A percentile compares a stretch with the other conserved stretches of the same genome.
These are phyloP conservation scores for Pachysolen tannophilus DNA, from an alignment of 805 yeast species.

Conservation along the genomic window DNA sequence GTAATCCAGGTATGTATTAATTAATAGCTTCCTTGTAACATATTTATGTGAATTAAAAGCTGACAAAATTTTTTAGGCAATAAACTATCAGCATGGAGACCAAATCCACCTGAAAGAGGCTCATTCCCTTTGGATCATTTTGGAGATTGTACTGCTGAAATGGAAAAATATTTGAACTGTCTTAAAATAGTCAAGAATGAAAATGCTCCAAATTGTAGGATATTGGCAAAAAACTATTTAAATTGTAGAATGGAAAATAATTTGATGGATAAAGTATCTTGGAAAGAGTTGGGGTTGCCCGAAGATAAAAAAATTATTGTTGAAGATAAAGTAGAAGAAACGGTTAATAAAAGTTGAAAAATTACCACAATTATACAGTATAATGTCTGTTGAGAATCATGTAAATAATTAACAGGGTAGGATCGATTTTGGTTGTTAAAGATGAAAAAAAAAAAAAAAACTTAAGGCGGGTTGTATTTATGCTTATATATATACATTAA, in stretches of 20 bases:
- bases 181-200: constrained; percentile 69
- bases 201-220: constrained; percentile 87
- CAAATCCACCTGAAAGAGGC: constrained; percentile 95
- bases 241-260: constrained; percentile 82
- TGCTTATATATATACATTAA: too few relatives aligned
- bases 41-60: too few relatives aligned
- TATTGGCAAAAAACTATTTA: constrained; percentile 73
- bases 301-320: constrained; percentile 14
- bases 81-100: constrained; percentile 44
- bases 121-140: constrained; percentile 91
- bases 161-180: constrained; percentile 72
- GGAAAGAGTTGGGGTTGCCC: constrained; percentile 30
- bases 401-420: too few relatives aligned
- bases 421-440: too few relatives aligned
- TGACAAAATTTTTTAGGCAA: too few relatives aligned
- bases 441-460: too few relatives aligned
- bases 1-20: too few relatives aligned
- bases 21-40: too few relatives aligned
- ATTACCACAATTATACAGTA: too few relatives aligned
- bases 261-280: constrained; percentile 25
- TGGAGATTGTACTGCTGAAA: constrained; percentile 72
- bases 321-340: not conserved
- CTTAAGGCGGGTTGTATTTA: too few relatives aligned
- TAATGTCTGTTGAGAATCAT: too few relatives aligned
- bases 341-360: too few relatives aligned